phyloP scores from a whole-genome alignment of 2,329 filamentous ascomycete genomes.

The Domatiomyces catenatus region DNA sequence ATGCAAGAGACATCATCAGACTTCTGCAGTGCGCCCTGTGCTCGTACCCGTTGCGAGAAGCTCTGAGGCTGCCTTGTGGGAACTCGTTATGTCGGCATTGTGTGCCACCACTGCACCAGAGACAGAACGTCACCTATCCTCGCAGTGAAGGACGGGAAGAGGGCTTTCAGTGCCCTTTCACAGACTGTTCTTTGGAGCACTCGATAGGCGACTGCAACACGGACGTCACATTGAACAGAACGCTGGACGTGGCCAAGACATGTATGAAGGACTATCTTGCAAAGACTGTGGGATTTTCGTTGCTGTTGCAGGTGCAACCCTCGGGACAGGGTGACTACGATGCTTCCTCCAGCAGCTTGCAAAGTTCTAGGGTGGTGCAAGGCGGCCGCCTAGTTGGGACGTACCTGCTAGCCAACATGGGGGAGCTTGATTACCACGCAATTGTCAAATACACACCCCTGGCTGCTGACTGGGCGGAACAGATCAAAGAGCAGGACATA shows the following conservation, averaged over 20 bases:
- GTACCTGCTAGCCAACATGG: slow-evolving; percentile 49
- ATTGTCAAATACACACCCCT: slow-evolving; percentile 37
- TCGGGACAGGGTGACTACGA: slow-evolving; percentile 22
- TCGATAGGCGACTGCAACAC: slow-evolving; percentile 59
- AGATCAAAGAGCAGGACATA: slow-evolving; percentile 30
- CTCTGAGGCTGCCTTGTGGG: slow-evolving; percentile 68
- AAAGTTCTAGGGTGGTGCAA: slow-evolving; percentile 25
- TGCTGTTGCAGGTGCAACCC: slow-evolving; percentile 28
- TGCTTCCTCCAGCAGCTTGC: slow-evolving; percentile 16
- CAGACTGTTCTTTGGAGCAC: slow-evolving; percentile 53
- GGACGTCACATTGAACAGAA: slow-evolving; percentile 61
- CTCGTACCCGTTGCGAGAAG: slow-evolving; percentile 49
- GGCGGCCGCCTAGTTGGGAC: slow-evolving; percentile 50
- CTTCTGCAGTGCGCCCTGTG: slow-evolving; percentile 66
- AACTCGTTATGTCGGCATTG: slow-evolving; percentile 61
- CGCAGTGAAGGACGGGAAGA: slow-evolving; percentile 48
- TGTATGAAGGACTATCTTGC: slow-evolving; percentile 33
- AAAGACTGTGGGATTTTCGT: slow-evolving; percentile 21
- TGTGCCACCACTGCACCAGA: slow-evolving; percentile 49
- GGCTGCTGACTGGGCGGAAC: slow-evolving; percentile 9
- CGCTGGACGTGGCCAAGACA: slow-evolving; percentile 45
- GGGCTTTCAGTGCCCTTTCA: slow-evolving; percentile 61
- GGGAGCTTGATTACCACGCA: slow-evolving; percentile 41
- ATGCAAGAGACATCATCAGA: slow-evolving; percentile 51
- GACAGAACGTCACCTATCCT: slow-evolving; percentile 64